Evolutionary conservation across 257 asterid genomes (phyloP).

Genomic region (Hygrophila difformis): DNA sequence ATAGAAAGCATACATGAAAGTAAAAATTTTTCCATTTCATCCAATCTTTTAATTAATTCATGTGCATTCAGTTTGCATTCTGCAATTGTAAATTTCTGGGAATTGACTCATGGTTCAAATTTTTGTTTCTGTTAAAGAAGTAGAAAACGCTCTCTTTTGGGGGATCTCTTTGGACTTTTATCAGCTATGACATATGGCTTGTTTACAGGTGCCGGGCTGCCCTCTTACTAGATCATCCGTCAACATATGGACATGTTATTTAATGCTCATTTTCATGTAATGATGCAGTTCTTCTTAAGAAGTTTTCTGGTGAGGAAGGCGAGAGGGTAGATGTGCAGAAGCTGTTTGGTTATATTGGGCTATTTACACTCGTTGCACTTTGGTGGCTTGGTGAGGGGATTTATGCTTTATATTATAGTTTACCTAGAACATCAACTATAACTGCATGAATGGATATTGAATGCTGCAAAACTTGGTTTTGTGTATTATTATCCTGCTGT

Average conservation of each 20-base stretch:
- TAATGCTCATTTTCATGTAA: conserved; percentile 2
- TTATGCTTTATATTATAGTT: background rate
- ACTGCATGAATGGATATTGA: no score
- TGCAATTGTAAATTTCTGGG: conserved; percentile 37
- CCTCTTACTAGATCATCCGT: conserved; percentile 5
- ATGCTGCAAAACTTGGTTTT: no score
- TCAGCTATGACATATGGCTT: conserved; percentile 82
- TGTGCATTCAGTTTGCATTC: conserved; percentile 28
- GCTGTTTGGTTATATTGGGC: conserved; percentile 85
- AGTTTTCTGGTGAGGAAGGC: conserved; percentile 90
- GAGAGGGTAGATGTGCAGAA: conserved; percentile 85
- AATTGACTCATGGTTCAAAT: conserved; percentile 49
- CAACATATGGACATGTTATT: conserved; percentile 2
- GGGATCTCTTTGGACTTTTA: conserved; percentile 90
- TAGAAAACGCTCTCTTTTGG: conserved; percentile 74
- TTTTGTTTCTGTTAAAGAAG: conserved; percentile 66
- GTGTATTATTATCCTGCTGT: no score
- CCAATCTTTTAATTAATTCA: conserved; percentile 20
- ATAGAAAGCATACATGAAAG: conserved; percentile 4
- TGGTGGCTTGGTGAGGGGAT: conserved; percentile 94
- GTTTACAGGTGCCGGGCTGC: conserved; percentile 63
- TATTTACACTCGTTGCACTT: conserved; percentile 76
- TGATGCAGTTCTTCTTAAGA: conserved; percentile 81
- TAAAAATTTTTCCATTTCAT: conserved; percentile 1
- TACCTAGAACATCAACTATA: background rate